Base-by-base conservation (phyloP, 441 rosid genomes). In the Hypseocharis bilobata region DNA sequence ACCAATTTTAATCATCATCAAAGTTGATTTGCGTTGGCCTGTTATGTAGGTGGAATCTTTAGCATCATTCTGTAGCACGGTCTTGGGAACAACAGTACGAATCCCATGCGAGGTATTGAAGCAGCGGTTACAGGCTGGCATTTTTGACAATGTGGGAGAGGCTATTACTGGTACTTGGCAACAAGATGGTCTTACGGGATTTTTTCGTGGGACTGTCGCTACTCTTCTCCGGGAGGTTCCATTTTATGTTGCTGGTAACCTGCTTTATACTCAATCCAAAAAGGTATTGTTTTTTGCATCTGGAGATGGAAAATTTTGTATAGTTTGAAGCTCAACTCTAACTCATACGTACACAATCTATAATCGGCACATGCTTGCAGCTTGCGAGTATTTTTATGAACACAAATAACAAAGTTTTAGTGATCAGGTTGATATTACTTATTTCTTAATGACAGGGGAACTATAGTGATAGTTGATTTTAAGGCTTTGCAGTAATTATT, bases 181-280 rank as follows among this genome's bases (percentile, higher is more conserved):
- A 26, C 93, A 84, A 74, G 99, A 93, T 76, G 97, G 99, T 70
- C 80, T 88, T 47, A 80, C 77, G 74, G 97, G 99, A 0, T 93
- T 93, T 72, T 91, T 93, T 68, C 97, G 99, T 68, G 99, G 99
- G 66, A 91, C 99, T 11, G 95, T 93, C 42, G 93, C 91, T 25
- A 93, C 99, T 38, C 96, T 93, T 68, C 85, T 88, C 74, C 90
- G 99, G 25, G 99, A 93, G 80, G 92, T 93, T 62, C 99, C 99
- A 32, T 83, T 93, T 69, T 93, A 93, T 64, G 99, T 93, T 64
- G 93, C 92, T 74, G 97, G 99, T 73, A 87, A 82, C 88, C 86
- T 91, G 4, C 82, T 93, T 30, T 93, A 91, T 73, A 89, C 80
- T 0, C 97, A 93, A 83, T 91, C 96, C 49, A 93, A 93, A 73